A percentile compares a stretch with the other conserved stretches of the same genome.
phyloP scores from a whole-genome alignment of 148 eudicot species.

The Rhododendron kiyosumense region DNA sequence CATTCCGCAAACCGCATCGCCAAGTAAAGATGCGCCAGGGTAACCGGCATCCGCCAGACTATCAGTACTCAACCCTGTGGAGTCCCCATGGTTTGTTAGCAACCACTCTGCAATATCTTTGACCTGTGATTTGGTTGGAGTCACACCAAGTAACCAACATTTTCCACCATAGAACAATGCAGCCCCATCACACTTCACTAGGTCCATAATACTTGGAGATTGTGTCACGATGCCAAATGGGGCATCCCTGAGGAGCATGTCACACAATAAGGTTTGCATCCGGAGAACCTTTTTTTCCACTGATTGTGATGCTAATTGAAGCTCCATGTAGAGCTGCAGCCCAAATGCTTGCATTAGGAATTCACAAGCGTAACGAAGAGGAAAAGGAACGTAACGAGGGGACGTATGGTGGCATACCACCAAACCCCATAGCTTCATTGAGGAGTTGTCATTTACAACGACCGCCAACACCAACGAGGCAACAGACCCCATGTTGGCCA shows the following conservation, averaged over 20 bases:
- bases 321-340: constrained; percentile 37
- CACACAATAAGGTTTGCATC: constrained; percentile 37
- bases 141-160: constrained; percentile 30
- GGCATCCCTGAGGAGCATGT: constrained; percentile 38
- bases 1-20: constrained; percentile 49
- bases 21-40: constrained; percentile 28
- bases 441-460: constrained; percentile 16
- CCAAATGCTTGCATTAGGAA: constrained; percentile 40
- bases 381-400: constrained; percentile 27
- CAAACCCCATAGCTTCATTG: constrained; percentile 38
- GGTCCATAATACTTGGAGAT: constrained; percentile 39
- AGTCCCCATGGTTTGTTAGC: constrained; percentile 18
- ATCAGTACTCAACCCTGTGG: constrained; percentile 37
- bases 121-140: constrained; percentile 37
- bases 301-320: constrained; percentile 30
- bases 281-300: constrained; percentile 29
- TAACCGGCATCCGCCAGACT: constrained; percentile 32
- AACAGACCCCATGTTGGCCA: constrained; percentile 37
- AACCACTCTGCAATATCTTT: constrained; percentile 33
- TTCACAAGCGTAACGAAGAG: constrained; percentile 37
- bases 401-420: constrained; percentile 41
- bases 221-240: constrained; percentile 38
- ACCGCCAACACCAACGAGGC: constrained; percentile 40
- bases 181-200: constrained; percentile 45
- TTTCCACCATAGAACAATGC: constrained; percentile 32